phyloP scores from a whole-genome alignment of 331 rosid species.

The Dryas integrifolia region DNA sequence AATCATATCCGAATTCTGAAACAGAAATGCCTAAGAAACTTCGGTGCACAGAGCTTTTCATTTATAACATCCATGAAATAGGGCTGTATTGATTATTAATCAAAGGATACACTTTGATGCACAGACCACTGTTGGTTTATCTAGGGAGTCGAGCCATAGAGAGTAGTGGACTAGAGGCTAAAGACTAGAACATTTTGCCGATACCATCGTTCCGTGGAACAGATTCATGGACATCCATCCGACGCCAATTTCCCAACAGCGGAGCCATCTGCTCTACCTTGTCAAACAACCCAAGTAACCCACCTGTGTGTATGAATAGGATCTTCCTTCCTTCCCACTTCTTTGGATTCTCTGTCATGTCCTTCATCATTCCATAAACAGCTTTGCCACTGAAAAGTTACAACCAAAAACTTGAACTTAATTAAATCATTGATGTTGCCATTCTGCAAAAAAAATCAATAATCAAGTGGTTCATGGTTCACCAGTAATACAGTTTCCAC shows the following conservation, averaged over 20 bases:
- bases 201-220: slow-evolving; percentile 64
- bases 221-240: slow-evolving; percentile 70
- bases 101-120: neutral
- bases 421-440: neutral
- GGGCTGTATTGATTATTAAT: too few relatives aligned
- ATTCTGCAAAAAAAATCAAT: neutral
- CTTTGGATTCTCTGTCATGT: slow-evolving; percentile 66
- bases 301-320: slow-evolving; percentile 93
- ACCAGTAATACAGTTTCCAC: too few relatives aligned
- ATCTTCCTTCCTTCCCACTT: slow-evolving; percentile 94
- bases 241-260: slow-evolving; percentile 61
- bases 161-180: too few relatives aligned
- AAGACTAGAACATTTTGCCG: slow-evolving; percentile 71
- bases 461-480: too few relatives aligned
- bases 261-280: slow-evolving; percentile 74
- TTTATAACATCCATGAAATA: too few relatives aligned
- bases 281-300: slow-evolving; percentile 86
- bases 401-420: neutral
- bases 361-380: slow-evolving; percentile 67
- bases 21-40: too few relatives aligned
- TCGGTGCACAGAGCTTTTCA: too few relatives aligned
- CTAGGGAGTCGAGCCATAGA: too few relatives aligned
- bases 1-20: too few relatives aligned
- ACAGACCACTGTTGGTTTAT: too few relatives aligned
- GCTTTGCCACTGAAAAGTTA: slow-evolving; percentile 71